Conservation (phyloP, 805 yeast species). For the Saccharomycopsis microspora region DNA sequence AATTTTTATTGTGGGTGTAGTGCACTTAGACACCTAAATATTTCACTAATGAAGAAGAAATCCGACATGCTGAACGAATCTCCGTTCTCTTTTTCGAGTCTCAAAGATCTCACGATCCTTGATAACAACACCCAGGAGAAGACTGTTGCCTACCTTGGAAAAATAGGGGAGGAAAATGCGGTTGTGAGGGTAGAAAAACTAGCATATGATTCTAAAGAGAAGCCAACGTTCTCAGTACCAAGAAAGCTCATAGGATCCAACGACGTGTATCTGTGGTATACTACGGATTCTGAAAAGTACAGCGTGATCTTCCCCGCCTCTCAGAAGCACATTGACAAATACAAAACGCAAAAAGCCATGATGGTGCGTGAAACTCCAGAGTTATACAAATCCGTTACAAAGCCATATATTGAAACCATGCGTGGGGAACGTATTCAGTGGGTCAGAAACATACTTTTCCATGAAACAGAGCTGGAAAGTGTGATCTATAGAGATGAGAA, state of each 20-base stretch:
- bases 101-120: conserved; percentile 36
- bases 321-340: conserved; percentile 70
- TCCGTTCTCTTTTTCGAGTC: conserved; percentile 22
- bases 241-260: conserved; percentile 40
- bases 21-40: too few species aligned
- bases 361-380: conserved; percentile 75
- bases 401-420: conserved; percentile 70
- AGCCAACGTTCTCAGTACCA: neutral
- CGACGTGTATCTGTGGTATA: conserved; percentile 77
- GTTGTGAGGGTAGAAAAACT: conserved; percentile 66
- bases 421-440: conserved; percentile 72
- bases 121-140: conserved; percentile 58
- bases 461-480: conserved; percentile 78
- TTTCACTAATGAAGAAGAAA: too few species aligned
- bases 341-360: conserved; percentile 45
- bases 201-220: conserved; percentile 30
- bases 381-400: conserved; percentile 46
- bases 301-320: conserved; percentile 87
- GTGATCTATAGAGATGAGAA: conserved; percentile 48
- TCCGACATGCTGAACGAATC: too few species aligned
- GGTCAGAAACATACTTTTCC: conserved; percentile 75
- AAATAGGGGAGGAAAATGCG: conserved; percentile 48
- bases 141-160: conserved; percentile 55
- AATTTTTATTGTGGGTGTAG: too few species aligned
- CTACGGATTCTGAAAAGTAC: conserved; percentile 52